Percentiles rank a stretch among this genome's conserved stretches.
Conservation (phyloP, 2,329 filamentous ascomycete genomes). For the Parafenestella ontariensis region DNA sequence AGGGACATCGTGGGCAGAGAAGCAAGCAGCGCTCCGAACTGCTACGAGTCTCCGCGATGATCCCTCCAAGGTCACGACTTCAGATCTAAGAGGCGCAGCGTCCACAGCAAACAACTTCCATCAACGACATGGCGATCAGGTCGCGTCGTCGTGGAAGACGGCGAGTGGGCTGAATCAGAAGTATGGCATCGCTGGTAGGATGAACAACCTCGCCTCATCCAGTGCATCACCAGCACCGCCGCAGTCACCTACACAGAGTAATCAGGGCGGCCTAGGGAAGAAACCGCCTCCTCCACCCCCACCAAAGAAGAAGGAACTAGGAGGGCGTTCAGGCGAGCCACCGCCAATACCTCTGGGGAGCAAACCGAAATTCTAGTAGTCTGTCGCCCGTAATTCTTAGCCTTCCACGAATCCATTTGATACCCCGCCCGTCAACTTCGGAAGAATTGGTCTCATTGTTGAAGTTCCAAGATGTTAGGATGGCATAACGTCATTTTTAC, state of each 20-base stretch:
- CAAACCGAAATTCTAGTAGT: conserved; percentile 57
- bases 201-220: conserved; percentile 52
- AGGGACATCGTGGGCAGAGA: conserved; percentile 69
- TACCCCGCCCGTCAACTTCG: not conserved
- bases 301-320: conserved; percentile 61
- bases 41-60: conserved; percentile 66
- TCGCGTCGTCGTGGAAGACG: conserved; percentile 64
- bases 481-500: not conserved
- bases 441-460: not conserved
- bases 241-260: conserved; percentile 29
- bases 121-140: conserved; percentile 72
- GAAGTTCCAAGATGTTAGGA: not conserved
- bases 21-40: conserved; percentile 67
- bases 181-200: conserved; percentile 62
- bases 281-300: conserved; percentile 66
- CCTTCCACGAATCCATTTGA: not conserved
- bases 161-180: conserved; percentile 67
- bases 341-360: conserved; percentile 65
- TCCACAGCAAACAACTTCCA: conserved; percentile 72
- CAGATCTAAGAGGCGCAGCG: conserved; percentile 65
- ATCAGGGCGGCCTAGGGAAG: conserved; percentile 52
- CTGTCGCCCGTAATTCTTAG: not conserved
- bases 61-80: conserved; percentile 66
- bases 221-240: conserved; percentile 30
- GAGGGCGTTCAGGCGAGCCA: conserved; percentile 50